Percentiles rank a stretch among this genome's conserved stretches.
phyloP scores from a whole-genome alignment of 768 basidiomycete genomes.

The Dentipellis fragilis region DNA sequence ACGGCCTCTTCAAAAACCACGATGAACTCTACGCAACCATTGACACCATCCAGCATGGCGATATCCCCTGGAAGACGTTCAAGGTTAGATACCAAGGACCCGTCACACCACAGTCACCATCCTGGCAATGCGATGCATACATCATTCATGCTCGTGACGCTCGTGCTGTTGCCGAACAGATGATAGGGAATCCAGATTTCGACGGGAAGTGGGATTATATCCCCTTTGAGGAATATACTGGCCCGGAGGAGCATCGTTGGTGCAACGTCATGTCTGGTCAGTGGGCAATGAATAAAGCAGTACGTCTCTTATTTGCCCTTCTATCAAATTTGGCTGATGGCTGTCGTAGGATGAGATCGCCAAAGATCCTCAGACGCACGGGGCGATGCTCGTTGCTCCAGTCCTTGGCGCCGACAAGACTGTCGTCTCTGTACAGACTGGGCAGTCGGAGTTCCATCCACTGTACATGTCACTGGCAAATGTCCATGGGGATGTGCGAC shows the following conservation, averaged over 20 bases:
- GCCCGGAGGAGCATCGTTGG: neutral
- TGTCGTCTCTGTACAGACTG: conserved; percentile 16
- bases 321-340: too few species aligned
- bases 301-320: neutral
- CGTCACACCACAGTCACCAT: neutral
- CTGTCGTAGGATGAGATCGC: conserved; percentile 2
- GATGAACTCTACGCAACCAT: neutral
- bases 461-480: conserved; percentile 14
- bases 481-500: conserved; percentile 9
- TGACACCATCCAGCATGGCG: neutral
- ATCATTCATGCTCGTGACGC: neutral
- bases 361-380: conserved; percentile 5
- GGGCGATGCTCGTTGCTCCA: conserved; percentile 11
- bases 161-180: neutral
- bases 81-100: neutral
- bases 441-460: conserved; percentile 15
- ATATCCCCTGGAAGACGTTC: neutral
- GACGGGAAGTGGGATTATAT: neutral
- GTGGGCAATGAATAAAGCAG: neutral
- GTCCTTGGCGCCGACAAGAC: conserved; percentile 19
- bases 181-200: neutral
- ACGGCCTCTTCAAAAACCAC: neutral
- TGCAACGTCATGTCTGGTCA: neutral
- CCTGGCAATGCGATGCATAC: neutral
- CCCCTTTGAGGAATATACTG: neutral